Base-by-base conservation (phyloP, 2,329 filamentous ascomycete genomes). In the Madurella mycetomatis region DNA sequence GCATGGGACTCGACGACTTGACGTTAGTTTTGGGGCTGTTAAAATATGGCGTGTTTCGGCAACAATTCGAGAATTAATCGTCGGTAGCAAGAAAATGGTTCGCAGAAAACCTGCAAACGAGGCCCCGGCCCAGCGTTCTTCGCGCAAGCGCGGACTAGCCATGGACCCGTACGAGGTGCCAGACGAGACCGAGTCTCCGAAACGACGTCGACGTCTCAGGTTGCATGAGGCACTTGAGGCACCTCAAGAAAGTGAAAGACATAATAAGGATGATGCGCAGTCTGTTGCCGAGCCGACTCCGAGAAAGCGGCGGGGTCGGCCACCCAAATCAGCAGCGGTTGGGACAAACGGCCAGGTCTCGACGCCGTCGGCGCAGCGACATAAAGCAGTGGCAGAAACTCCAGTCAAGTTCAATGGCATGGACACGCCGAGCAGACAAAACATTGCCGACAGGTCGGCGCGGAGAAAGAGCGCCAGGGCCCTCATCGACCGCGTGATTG, bases 361-460 rank as follows among this genome's bases (percentile, higher is more conserved):
- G 4, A 76, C 73, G 0, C 72, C 72, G 5, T 72, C 69, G 49
- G 66, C 68, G n/a, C 62, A 57, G 13, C 67, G 68, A 12, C 58
- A 63, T 25, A 68, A 66, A 30, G 57, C 62, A 0, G 39, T 58
- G 3, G 66, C 71, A 7, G 63, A 67, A 46, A 79, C 77, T 0
- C 76, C 76, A 0, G 64, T 69, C 12, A 76, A 69, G 51, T 56
- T 62, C 4, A 63, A 59, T 18, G 65, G 66, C 11, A 49, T 64
- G 18, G 63, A 66, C 37, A 90, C 86, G 1, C 86, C 88, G 0
- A 81, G 82, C 39, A 80, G 84, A 61, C 77, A 80, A 41, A 82
- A 80, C 58, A 87, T 89, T 60, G 87, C 87, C 17, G 90, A 96
- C 71, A 84, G 88, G 47, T 96, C 92, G 5, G 92, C 92, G 1